These are phyloP conservation scores for Penicillium sclerotigenum DNA, from an alignment of 2,329 filamentous ascomycete species.

Conservation along the genomic window DNA sequence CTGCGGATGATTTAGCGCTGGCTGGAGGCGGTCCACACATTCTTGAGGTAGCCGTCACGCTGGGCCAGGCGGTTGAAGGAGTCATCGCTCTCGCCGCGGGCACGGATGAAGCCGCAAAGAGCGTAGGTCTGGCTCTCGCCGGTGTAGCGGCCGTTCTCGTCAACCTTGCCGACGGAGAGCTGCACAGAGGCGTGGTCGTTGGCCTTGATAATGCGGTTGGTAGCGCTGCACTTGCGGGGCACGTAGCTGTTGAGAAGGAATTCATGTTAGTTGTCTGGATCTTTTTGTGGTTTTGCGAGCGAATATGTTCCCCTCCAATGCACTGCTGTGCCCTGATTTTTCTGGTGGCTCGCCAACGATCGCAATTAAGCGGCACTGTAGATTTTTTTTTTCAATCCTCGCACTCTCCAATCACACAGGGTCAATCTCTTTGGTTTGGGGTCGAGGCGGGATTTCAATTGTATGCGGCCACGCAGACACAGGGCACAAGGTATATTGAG, in stretches of 20 bases:
- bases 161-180: conserved; percentile 95
- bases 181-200: conserved; percentile 99
- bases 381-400: neutral
- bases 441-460: conserved; percentile 7
- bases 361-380: conserved; percentile 1
- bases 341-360: conserved; percentile 6
- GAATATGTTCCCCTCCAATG: conserved; percentile 1
- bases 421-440: conserved; percentile 4
- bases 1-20: conserved; percentile 47
- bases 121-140: conserved; percentile 98
- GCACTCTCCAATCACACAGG: neutral
- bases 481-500: conserved; percentile 14
- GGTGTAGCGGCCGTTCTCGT: conserved; percentile 96
- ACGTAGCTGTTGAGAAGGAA: conserved; percentile 66
- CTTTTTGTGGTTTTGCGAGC: conserved; percentile 7
- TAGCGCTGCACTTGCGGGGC: conserved; percentile 97
- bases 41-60: conserved; percentile 95
- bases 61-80: conserved; percentile 92
- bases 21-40: conserved; percentile 77
- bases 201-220: conserved; percentile 99
- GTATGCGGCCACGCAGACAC: conserved; percentile 14
- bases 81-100: conserved; percentile 98
- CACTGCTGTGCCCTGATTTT: conserved; percentile 4
- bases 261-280: conserved; percentile 9
- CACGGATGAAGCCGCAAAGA: conserved; percentile 94